These are phyloP conservation scores for Populus trichocarpa DNA, from an alignment of 441 rosid genomes.

Conservation along the genomic window DNA sequence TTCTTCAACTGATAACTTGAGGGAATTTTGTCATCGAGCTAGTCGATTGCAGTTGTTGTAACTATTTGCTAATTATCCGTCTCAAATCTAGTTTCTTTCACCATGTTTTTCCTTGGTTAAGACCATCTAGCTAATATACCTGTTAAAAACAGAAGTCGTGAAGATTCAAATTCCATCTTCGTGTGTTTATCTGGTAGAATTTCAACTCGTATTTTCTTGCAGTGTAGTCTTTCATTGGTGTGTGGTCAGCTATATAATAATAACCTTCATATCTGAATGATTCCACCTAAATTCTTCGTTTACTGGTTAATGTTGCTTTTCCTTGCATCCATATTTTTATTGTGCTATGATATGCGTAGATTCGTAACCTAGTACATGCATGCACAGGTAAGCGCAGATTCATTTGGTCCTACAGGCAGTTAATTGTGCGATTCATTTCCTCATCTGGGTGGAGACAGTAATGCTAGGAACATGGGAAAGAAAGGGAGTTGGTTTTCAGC, in stretches of 20 bases:
- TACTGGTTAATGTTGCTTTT: not conserved
- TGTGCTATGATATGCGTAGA: not conserved
- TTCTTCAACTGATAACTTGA: not conserved
- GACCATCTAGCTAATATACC: not conserved
- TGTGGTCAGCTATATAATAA: not conserved
- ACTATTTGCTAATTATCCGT: not conserved
- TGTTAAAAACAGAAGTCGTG: not conserved
- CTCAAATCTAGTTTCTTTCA: not conserved
- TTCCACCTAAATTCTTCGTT: not conserved
- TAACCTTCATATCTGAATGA: slow-evolving; percentile 9
- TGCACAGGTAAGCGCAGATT: slow-evolving; percentile 1
- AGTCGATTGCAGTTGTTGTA: not conserved
- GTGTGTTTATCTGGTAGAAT: slow-evolving; percentile 1
- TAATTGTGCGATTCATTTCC: slow-evolving; percentile 9
- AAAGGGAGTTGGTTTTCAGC: slow-evolving; percentile 93
- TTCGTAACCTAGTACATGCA: slow-evolving; percentile 2
- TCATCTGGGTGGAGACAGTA: slow-evolving; percentile 41
- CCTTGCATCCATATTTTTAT: not conserved
- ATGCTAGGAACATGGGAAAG: slow-evolving; percentile 86
- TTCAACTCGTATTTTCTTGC: not conserved
- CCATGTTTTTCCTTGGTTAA: not conserved
- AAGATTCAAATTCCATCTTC: slow-evolving; percentile 7
- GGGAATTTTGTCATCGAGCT: not conserved
- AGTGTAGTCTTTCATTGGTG: not conserved
- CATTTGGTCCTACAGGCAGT: slow-evolving; percentile 14